Evolutionary conservation across 805 yeast species (phyloP), one percentile per base, ranked within the genome.

Genomic region (Cyberlindnera bimundalis): DNA sequence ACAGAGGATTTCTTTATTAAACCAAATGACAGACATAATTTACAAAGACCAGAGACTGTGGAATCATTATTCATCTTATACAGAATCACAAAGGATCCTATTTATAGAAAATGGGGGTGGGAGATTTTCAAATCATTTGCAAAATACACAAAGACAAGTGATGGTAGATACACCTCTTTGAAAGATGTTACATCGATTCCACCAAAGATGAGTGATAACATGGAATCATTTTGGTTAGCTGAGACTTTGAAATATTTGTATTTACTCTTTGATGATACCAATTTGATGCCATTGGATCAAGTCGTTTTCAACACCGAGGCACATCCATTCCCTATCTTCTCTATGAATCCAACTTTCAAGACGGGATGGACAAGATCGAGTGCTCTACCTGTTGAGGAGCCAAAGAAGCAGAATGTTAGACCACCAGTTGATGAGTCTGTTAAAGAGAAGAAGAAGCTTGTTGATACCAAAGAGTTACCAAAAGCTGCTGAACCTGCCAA

Each of bases 141-240:
- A 27, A 71, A 77, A 50, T 71, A 81, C 59, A 70, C 89, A 1
- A 67, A 68, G 48, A 68, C 81, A 9, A 56, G 61, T 7, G 65
- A 65, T 20, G 73, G 70, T 6, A 74, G 79, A 4, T 89, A 78
- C 60, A 71, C 87, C 2, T 76, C 84, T 8, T 63, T 89, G 48
- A 66, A 73, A 37, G 86, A 85, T 58, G 90, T 87, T 34, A 76
- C 85, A 2, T 47, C 53, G 2, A 48, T 65, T 7, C 78, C 80
- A 25, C 79, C 90, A 3, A 55, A 58, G 16, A 60, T 59, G 46
- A 64, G 73, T 39, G 93, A 90, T 61, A 86, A 85, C 56, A 76
- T 85, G 78, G 96, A 89, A 63, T 82, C 95, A 16, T 88, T 87
- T 69, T 90, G 97, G 97, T 70, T 86, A 37, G 90, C 96, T 2